Evolutionary conservation across 805 yeast species (phyloP), one percentile per base, ranked within the genome.

Genomic region (Yamadazyma sp.): DNA sequence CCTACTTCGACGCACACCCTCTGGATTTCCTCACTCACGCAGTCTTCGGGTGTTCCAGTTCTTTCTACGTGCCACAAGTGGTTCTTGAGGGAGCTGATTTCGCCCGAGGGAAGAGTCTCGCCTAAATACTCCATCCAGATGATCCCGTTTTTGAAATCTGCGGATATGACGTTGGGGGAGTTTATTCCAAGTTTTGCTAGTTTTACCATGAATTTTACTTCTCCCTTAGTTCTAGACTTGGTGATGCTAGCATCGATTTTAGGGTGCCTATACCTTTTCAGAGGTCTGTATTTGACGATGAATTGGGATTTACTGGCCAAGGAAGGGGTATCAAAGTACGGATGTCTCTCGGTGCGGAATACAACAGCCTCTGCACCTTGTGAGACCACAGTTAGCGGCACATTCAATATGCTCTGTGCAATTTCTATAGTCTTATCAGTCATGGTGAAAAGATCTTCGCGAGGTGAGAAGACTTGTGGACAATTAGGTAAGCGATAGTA

Each of bases 351-450:
- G 0, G 91, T 73, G 9, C 67, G 55, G 57, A 84, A 85, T 2
- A 87, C 89, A 8, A 87, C 70, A 0, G 95, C 95, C 57, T 88
- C 96, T 1, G 96, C 96, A 17, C 96, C 96, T 54, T 88, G 96
- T 0, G 95, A 84, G 2, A 88, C 64, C 19, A 77, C 65, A 1
- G 58, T 52, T 4, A 83, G 54, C 0, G 80, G 77, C 5, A 82
- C 64, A 28, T 72, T 65, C 15, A 82, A 53, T 15, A 69, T 60
- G 1, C 47, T 28, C 32, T 69, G 60, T 0, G 78, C 80, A 22
- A 50, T 56, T 2, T 53, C 60, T 5, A 83, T 42, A 1, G 81
- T 62, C 18, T 61, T 67, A 13, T 71, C 72, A 7, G 88, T 80
- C 89, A 82, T 81, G 12, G 22, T 32, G 8, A n/a, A n/a, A n/a